Conservation (phyloP, 768 basidiomycete species). For the Phylloporus sp. region DNA sequence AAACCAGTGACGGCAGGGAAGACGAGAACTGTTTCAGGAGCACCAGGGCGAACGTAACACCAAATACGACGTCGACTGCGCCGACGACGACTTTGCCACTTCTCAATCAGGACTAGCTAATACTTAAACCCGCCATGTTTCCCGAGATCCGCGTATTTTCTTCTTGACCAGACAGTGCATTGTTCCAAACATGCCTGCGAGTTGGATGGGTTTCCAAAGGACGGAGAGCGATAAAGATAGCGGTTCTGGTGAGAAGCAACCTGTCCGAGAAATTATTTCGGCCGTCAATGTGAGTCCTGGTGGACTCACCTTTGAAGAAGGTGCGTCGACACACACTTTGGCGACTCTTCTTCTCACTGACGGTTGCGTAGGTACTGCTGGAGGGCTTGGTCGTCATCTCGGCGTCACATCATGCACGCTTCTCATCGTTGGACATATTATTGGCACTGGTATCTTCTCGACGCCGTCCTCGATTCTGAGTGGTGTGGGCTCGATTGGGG, state of each 20-base stretch:
- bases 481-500: constrained; percentile 53
- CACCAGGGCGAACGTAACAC: too few species aligned
- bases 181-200: constrained; percentile 3
- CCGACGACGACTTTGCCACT: too few species aligned
- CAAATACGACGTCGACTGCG: too few species aligned
- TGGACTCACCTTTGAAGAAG: constrained; percentile 46
- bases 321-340: constrained; percentile 16
- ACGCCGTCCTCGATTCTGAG: constrained; percentile 54
- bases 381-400: constrained; percentile 53
- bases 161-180: neutral
- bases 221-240: neutral
- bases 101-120: neutral
- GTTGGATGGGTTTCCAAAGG: constrained; percentile 1
- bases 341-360: neutral
- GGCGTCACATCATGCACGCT: constrained; percentile 52
- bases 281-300: constrained; percentile 33
- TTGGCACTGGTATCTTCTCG: constrained; percentile 58
- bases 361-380: constrained; percentile 37
- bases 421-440: constrained; percentile 50
- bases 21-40: too few species aligned
- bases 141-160: neutral
- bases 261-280: neutral
- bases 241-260: neutral
- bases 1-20: too few species aligned
- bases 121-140: neutral